Percentiles rank a stretch among this genome's conserved stretches.
These are phyloP conservation scores for Phytophthora hybrid DNA, from an alignment of 352 stramenopile genomes.

Conservation along the genomic window DNA sequence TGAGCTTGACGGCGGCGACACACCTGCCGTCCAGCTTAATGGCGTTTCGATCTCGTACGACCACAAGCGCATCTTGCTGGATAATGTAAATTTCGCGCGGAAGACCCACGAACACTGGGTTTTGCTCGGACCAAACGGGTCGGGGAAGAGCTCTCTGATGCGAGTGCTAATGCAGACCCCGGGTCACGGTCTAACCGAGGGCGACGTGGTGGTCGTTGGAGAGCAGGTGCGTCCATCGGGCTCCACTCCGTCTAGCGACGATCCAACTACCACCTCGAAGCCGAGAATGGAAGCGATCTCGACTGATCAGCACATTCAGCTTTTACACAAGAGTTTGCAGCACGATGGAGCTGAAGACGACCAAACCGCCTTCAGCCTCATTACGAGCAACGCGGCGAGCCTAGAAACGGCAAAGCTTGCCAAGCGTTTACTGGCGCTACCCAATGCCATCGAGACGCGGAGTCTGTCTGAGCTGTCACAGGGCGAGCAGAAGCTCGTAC, in stretches of 20 bases:
- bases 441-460: constrained; percentile 41
- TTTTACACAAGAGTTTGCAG: constrained; percentile 59
- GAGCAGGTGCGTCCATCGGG: constrained; percentile 24
- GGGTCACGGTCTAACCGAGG: constrained; percentile 56
- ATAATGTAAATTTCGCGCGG: constrained; percentile 64
- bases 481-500: constrained; percentile 92
- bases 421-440: constrained; percentile 48
- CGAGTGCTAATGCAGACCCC: constrained; percentile 72
- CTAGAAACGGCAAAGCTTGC: constrained; percentile 43
- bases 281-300: constrained; percentile 81
- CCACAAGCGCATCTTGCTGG: constrained; percentile 51
- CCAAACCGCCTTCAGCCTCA: constrained; percentile 45
- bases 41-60: constrained; percentile 74
- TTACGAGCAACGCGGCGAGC: constrained; percentile 54
- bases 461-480: constrained; percentile 86
- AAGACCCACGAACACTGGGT: constrained; percentile 68
- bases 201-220: constrained; percentile 51
- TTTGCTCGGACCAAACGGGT: constrained; percentile 75
- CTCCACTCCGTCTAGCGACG: background rate
- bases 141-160: constrained; percentile 82
- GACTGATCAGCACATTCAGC: constrained; percentile 90
- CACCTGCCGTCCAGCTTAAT: constrained; percentile 46
- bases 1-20: background rate
- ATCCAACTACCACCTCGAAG: background rate
- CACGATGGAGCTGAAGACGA: constrained; percentile 22